A percentile compares a stretch with the other conserved stretches of the same genome.
Evolutionary conservation across 2,329 filamentous ascomycete genomes (phyloP).

Genomic region (Thelonectria rubi): DNA sequence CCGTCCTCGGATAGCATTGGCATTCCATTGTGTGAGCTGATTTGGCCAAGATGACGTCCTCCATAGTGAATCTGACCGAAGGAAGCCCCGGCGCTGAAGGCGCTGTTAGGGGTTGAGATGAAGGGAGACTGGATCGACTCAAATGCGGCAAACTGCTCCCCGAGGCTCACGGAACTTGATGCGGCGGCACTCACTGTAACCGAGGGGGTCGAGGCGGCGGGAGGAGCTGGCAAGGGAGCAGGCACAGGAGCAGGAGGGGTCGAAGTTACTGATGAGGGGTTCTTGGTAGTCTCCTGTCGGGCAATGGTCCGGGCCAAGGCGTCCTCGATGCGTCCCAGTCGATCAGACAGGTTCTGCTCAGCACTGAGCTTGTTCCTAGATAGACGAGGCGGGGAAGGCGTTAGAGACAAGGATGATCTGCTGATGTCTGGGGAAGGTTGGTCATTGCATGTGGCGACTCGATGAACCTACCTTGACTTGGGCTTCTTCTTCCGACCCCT

Average conservation of each 20-base stretch:
- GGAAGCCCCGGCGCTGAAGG: slow-evolving; percentile 28
- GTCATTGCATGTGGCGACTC: background rate
- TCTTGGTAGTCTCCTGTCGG: background rate
- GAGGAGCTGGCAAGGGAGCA: background rate
- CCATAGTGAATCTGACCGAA: slow-evolving; percentile 39
- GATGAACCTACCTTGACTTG: slow-evolving; percentile 29
- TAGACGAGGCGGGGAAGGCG: background rate
- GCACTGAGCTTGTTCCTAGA: slow-evolving; percentile 25
- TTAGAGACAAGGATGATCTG: slow-evolving; percentile 17
- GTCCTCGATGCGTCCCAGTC: slow-evolving; percentile 36
- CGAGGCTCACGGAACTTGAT: slow-evolving; percentile 15
- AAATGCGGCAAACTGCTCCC: slow-evolving; percentile 15
- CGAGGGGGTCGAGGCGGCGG: background rate
- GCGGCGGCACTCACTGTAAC: background rate
- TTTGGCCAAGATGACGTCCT: slow-evolving; percentile 36
- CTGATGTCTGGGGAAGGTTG: background rate
- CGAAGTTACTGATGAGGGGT: slow-evolving; percentile 10
- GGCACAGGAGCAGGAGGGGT: slow-evolving; percentile 6
- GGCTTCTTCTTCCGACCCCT: slow-evolving; percentile 36
- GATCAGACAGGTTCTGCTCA: slow-evolving; percentile 34
- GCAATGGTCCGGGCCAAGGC: slow-evolving; percentile 33
- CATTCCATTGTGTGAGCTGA: slow-evolving; percentile 39
- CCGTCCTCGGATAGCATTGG: slow-evolving; percentile 36
- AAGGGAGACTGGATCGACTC: slow-evolving; percentile 17
- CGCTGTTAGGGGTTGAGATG: slow-evolving; percentile 13